phyloP scores from a whole-genome alignment of 2,329 filamentous ascomycete genomes.

The Fusarium sp. region DNA sequence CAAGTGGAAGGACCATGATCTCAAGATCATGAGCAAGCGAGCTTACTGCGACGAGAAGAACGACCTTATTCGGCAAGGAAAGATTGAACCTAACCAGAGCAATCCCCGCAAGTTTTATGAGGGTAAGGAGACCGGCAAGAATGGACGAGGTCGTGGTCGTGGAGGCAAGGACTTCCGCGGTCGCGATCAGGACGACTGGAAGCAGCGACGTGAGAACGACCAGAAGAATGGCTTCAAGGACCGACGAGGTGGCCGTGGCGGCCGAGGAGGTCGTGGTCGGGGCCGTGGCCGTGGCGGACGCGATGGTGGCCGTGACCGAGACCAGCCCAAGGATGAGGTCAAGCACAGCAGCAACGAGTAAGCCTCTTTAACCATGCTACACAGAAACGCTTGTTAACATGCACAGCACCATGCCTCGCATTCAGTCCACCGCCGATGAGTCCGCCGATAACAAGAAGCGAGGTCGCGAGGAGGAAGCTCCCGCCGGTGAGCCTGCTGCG shows the following conservation, averaged over 20 bases:
- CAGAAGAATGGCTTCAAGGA: slow-evolving; percentile 69
- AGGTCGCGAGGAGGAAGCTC: slow-evolving; percentile 62
- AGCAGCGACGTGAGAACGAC: slow-evolving; percentile 70
- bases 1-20: slow-evolving; percentile 82
- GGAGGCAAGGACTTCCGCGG: slow-evolving; percentile 52
- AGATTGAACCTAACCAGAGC: slow-evolving; percentile 68
- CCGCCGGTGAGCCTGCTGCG: slow-evolving; percentile 58
- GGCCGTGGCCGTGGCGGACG: slow-evolving; percentile 55
- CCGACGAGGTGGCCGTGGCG: slow-evolving; percentile 57
- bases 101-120: slow-evolving; percentile 61
- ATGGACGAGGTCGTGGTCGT: slow-evolving; percentile 53
- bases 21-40: slow-evolving; percentile 88
- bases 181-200: slow-evolving; percentile 69
- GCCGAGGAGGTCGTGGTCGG: slow-evolving; percentile 57
- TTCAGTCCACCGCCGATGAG: slow-evolving; percentile 58
- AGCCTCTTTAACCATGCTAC: neutral
- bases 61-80: slow-evolving; percentile 76
- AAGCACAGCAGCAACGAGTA: slow-evolving; percentile 46
- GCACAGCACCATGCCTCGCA: slow-evolving; percentile 49
- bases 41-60: slow-evolving; percentile 86
- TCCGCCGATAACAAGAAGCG: slow-evolving; percentile 62
- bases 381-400: slow-evolving; percentile 23
- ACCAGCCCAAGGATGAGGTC: slow-evolving; percentile 44
- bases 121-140: slow-evolving; percentile 55
- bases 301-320: slow-evolving; percentile 55